Conservation (phyloP, 2,329 filamentous ascomycete genomes). For the Lojkania enalia region DNA sequence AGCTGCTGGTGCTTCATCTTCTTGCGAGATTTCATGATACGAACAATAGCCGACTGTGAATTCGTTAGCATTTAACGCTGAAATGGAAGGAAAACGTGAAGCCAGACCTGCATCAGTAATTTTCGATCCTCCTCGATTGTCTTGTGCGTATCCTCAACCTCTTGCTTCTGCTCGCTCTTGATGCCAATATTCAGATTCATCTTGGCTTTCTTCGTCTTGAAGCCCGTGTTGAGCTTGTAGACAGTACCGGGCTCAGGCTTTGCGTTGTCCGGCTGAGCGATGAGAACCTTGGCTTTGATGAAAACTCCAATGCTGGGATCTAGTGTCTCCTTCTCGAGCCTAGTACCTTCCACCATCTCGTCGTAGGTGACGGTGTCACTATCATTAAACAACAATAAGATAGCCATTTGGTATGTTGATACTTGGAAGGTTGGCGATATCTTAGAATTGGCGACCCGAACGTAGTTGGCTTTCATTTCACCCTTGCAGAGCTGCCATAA, state of each 20-base stretch:
- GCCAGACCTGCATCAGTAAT: constrained; percentile 90
- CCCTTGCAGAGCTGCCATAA: constrained; percentile 98
- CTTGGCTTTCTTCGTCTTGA: constrained; percentile 98
- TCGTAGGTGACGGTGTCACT: constrained; percentile 82
- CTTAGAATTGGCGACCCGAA: constrained; percentile 67
- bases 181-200: constrained; percentile 94
- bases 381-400: constrained; percentile 93
- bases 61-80: constrained; percentile 31
- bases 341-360: constrained; percentile 81
- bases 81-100: constrained; percentile 7
- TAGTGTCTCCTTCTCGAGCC: constrained; percentile 77
- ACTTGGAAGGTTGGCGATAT: constrained; percentile 96
- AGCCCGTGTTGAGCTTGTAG: constrained; percentile 87
- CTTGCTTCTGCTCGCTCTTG: constrained; percentile 94
- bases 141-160: constrained; percentile 97
- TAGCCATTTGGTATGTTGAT: constrained; percentile 96
- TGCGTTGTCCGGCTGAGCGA: constrained; percentile 69
- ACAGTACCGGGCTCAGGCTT: constrained; percentile 78
- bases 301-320: constrained; percentile 86
- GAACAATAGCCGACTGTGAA: constrained; percentile 88
- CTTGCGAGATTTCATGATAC: constrained; percentile 99
- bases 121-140: constrained; percentile 98
- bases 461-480: constrained; percentile 91
- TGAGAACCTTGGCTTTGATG: constrained; percentile 88
- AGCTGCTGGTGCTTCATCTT: constrained; percentile 97